A percentile compares a stretch with the other conserved stretches of the same genome.
Conservation (phyloP, 208 protist genomes). For the Leptomonas seymouri region DNA sequence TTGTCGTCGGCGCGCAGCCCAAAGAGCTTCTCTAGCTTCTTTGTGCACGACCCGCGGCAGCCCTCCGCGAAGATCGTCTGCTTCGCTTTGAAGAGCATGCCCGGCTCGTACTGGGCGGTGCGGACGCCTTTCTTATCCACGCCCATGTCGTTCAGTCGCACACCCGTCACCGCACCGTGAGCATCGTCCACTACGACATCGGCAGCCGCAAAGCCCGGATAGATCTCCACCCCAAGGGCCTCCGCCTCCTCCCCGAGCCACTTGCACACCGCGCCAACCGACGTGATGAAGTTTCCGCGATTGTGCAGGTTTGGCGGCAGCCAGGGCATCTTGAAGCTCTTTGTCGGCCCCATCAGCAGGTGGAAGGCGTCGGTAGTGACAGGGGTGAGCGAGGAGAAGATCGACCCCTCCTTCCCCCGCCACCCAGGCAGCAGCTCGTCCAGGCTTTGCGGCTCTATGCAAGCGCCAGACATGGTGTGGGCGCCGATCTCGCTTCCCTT, state of each 20-base stretch:
- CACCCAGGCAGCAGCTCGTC: constrained; percentile 97
- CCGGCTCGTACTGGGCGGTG: constrained; percentile 94
- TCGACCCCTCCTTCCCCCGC: constrained; percentile 65
- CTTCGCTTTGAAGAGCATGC: constrained; percentile 95
- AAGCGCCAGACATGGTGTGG: constrained; percentile 97
- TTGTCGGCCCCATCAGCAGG: constrained; percentile 68
- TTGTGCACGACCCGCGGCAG: constrained; percentile 96
- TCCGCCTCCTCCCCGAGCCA: constrained; percentile 96
- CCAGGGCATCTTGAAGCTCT: constrained; percentile 60
- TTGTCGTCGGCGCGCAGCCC: constrained; percentile 78
- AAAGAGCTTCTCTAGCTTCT: constrained; percentile 92
- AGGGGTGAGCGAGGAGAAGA: constrained; percentile 71
- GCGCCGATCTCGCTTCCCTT: constrained; percentile 96
- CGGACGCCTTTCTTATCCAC: constrained; percentile 91
- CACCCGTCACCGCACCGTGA: constrained; percentile 56
- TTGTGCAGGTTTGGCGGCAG: constrained; percentile 90
- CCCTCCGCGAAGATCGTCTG: constrained; percentile 98
- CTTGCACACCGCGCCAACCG: constrained; percentile 90
- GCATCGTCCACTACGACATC: constrained; percentile 72
- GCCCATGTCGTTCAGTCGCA: constrained; percentile 86
- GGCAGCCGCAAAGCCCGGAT: constrained; percentile 93
- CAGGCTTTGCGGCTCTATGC: constrained; percentile 95
- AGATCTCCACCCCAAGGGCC: constrained; percentile 97
- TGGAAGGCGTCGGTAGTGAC: constrained; percentile 94
- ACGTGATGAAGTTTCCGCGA: constrained; percentile 96